Conservation (phyloP, 2,329 filamentous ascomycete genomes). For the Ceratocystis albifundus region DNA sequence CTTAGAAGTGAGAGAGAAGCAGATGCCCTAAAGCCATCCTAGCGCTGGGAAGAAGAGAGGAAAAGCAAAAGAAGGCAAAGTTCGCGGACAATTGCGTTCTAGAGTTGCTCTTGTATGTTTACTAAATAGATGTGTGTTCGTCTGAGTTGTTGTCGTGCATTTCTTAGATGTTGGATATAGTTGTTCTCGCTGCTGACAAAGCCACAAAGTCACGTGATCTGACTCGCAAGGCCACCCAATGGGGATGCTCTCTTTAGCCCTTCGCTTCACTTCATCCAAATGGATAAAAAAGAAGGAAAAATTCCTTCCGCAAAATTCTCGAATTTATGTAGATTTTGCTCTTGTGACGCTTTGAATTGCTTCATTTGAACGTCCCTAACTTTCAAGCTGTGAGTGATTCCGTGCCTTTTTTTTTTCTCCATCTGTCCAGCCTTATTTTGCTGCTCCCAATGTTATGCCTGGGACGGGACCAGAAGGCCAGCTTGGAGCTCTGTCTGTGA, state of each 20-base stretch:
- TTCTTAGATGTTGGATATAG: background rate
- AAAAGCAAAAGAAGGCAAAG: no score
- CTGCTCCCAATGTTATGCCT: background rate
- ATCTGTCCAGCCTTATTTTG: background rate
- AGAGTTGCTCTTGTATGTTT: no score
- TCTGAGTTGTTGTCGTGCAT: background rate
- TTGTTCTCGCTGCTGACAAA: background rate
- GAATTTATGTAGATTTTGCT: no score
- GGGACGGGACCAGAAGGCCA: background rate
- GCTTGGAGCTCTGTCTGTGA: background rate
- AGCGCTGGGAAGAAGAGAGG: no score
- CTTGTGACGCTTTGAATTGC: no score
- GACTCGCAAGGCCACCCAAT: background rate
- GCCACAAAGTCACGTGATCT: background rate
- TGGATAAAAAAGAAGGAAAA: no score
- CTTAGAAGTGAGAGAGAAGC: no score
- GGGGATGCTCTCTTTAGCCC: background rate
- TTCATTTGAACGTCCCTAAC: no score
- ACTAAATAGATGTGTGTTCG: background rate
- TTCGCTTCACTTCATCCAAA: no score
- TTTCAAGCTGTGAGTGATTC: background rate
- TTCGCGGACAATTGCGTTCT: no score
- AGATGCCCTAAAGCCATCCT: no score
- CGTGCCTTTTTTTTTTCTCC: background rate
- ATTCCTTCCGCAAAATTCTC: no score